Evolutionary conservation across 345 rosid genomes (phyloP).

Genomic region (Clausena lansium): DNA sequence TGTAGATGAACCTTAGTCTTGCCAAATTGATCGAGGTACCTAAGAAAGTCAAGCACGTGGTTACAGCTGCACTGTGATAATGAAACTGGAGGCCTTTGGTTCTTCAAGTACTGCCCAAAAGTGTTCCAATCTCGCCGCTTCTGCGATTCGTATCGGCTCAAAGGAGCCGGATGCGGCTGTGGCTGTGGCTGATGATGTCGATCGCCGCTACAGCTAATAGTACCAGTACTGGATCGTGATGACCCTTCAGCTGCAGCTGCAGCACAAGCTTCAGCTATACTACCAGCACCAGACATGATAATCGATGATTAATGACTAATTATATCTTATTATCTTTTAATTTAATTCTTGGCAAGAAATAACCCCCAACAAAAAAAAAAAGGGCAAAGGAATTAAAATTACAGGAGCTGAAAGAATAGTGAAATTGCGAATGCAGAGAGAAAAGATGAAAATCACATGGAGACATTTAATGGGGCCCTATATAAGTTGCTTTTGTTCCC

Average conservation of each 20-base stretch:
- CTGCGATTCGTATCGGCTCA: constrained; percentile 86
- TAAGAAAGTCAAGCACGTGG: constrained; percentile 70
- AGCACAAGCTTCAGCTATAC: constrained; percentile 25
- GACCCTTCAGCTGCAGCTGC: constrained; percentile 40
- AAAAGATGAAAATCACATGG: constrained; percentile 54
- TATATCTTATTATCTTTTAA: background rate
- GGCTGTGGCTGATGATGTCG: constrained; percentile 12
- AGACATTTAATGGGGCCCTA: constrained; percentile 64
- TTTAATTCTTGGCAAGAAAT: constrained; percentile 25
- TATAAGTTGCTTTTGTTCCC: constrained; percentile 41
- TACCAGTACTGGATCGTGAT: constrained; percentile 28
- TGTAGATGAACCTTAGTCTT: constrained; percentile 79
- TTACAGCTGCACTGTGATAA: constrained; percentile 53
- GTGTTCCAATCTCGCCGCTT: constrained; percentile 88
- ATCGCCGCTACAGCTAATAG: no score
- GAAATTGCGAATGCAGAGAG: constrained; percentile 25
- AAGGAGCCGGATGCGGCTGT: constrained; percentile 30
- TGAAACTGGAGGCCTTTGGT: constrained; percentile 63
- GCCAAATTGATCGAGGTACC: constrained; percentile 81
- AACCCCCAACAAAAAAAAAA: background rate
- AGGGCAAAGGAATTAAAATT: background rate
- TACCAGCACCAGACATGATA: constrained; percentile 30
- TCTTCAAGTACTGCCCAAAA: constrained; percentile 76
- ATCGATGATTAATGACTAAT: no score
- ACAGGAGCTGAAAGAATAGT: constrained; percentile 20